Conservation (phyloP, 805 yeast species). For the Ogataea allantospora region DNA sequence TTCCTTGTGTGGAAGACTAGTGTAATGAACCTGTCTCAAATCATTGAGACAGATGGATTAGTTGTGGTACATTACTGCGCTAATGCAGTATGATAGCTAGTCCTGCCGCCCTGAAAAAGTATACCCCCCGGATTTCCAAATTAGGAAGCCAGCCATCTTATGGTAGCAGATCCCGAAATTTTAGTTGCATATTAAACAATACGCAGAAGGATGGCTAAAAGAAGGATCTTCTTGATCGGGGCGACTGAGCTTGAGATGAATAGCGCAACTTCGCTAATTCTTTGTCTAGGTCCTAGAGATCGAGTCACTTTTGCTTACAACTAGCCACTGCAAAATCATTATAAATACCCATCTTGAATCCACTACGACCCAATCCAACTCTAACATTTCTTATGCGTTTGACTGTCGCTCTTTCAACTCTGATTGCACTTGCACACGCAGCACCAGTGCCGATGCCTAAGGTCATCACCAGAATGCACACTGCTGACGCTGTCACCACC, state of each 20-base stretch:
- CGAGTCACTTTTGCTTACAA: too few species aligned
- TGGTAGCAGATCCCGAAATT: constrained; percentile 3
- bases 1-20: background rate
- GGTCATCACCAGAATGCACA: constrained; percentile 31
- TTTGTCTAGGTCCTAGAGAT: constrained; percentile 1
- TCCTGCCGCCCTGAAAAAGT: constrained; percentile 7
- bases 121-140: constrained; percentile 6
- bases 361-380: constrained; percentile 1
- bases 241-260: background rate
- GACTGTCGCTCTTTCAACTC: constrained; percentile 10
- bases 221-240: constrained; percentile 2
- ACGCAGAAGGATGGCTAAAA: constrained; percentile 6
- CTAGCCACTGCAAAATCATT: background rate
- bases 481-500: constrained; percentile 35
- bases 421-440: constrained; percentile 17
- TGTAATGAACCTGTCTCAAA: background rate
- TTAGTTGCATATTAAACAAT: constrained; percentile 9
- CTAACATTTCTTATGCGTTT: constrained; percentile 8
- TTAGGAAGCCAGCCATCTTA: constrained; percentile 11
- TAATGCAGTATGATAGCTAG: background rate
- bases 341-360: constrained; percentile 5
- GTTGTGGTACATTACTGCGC: background rate
- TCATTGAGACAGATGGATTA: background rate
- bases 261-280: background rate
- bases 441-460: constrained; percentile 20